Conservation (phyloP, 2,329 filamentous ascomycete genomes). For the Hymenoscyphus fraxineus region DNA sequence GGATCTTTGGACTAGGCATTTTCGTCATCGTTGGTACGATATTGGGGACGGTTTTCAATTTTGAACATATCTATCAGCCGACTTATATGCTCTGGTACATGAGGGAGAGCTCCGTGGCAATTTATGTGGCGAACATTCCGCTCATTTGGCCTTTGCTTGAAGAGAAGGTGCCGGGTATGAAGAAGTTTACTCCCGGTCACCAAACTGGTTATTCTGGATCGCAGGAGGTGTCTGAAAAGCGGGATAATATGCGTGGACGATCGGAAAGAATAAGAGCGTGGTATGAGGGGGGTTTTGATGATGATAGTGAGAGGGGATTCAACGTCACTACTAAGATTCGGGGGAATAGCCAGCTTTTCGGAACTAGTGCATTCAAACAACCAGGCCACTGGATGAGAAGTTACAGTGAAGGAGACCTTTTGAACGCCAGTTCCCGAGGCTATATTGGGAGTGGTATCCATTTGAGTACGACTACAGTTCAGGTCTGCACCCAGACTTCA, state of each 20-base stretch:
- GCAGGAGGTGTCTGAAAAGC: background rate
- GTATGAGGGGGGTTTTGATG: background rate
- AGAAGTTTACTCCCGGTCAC: conserved; percentile 6
- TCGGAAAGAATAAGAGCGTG: background rate
- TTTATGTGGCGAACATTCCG: conserved; percentile 51
- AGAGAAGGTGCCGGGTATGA: conserved; percentile 15
- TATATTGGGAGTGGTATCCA: conserved; percentile 3
- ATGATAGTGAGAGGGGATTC: background rate
- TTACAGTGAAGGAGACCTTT: background rate
- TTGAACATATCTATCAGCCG: conserved; percentile 32
- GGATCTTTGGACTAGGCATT: conserved; percentile 43
- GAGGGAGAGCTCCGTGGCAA: conserved; percentile 48
- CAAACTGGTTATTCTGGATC: background rate
- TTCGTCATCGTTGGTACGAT: conserved; percentile 47
- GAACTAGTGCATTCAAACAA: background rate
- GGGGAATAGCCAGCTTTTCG: background rate
- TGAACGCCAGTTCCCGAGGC: too few species aligned
- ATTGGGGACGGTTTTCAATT: conserved; percentile 46
- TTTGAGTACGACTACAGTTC: conserved; percentile 8
- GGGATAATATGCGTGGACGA: too few species aligned
- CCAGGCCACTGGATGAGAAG: background rate
- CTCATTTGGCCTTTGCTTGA: conserved; percentile 41
- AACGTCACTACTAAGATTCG: conserved; percentile 5
- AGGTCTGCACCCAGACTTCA: background rate
- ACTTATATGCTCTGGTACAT: conserved; percentile 45